Percentiles rank a stretch among this genome's conserved stretches.
These are phyloP conservation scores for Paxillus rubicundulus DNA, from an alignment of 768 basidiomycete genomes.

Conservation along the genomic window DNA sequence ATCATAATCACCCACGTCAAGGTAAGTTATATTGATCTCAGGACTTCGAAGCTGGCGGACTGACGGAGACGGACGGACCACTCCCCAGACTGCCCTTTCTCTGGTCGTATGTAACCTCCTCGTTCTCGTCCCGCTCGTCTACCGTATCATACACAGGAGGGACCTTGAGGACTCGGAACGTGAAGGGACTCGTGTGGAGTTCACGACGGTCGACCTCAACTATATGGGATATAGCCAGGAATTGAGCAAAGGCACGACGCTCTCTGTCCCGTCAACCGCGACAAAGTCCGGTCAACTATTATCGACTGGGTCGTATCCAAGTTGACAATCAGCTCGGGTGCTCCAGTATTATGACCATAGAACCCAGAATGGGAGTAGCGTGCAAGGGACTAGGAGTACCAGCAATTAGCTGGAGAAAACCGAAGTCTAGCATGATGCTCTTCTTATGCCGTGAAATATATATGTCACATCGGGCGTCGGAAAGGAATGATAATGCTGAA, in stretches of 20 bases:
- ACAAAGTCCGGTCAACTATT: background rate
- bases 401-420: too few relatives aligned
- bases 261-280: background rate
- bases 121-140: conserved; percentile 20
- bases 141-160: conserved; percentile 8
- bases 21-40: background rate
- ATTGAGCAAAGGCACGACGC: background rate
- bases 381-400: too few relatives aligned
- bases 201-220: conserved; percentile 14
- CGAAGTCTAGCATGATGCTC: too few relatives aligned
- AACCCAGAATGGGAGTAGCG: too few relatives aligned
- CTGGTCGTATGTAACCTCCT: conserved; percentile 24
- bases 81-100: background rate
- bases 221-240: background rate
- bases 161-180: background rate
- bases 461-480: too few relatives aligned
- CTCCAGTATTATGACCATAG: background rate
- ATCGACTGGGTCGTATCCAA: conserved; percentile 10
- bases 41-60: background rate
- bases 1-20: conserved; percentile 25
- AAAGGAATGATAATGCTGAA: too few relatives aligned
- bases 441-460: too few relatives aligned
- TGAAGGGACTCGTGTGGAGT: background rate
- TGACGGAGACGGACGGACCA: too few relatives aligned
- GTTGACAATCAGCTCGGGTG: background rate